A percentile compares a stretch with the other conserved stretches of the same genome.
Conservation (phyloP, 768 basidiomycete species). For the Collybiopsis confluens region DNA sequence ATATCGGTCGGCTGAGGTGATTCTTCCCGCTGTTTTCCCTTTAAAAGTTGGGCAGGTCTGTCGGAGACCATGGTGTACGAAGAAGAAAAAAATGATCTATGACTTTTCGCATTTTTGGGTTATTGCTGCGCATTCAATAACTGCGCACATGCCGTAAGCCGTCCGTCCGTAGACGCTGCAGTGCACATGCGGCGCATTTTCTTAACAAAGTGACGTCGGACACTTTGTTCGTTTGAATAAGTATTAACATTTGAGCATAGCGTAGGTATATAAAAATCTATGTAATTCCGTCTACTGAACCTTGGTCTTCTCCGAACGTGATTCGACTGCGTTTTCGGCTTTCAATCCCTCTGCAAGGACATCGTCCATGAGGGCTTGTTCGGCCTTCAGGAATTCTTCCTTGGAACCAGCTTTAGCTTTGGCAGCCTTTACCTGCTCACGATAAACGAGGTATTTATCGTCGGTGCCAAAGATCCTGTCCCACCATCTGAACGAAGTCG, state of each 20-base stretch:
- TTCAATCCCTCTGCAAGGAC: conserved; percentile 8
- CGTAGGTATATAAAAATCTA: too few species aligned
- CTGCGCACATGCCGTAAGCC: too few species aligned
- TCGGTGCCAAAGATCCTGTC: conserved; percentile 91
- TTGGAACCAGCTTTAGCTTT: conserved; percentile 30
- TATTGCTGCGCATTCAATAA: too few species aligned
- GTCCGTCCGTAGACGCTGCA: too few species aligned
- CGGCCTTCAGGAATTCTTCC: conserved; percentile 6
- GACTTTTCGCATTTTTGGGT: too few species aligned
- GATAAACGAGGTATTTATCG: conserved; percentile 80
- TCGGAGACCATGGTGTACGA: neutral
- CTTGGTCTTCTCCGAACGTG: neutral
- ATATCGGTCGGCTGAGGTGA: conserved; percentile 40
- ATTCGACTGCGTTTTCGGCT: conserved; percentile 5
- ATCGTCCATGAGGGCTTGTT: conserved; percentile 7
- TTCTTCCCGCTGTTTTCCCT: conserved; percentile 28
- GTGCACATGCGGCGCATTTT: too few species aligned
- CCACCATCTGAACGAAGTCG: conserved; percentile 93
- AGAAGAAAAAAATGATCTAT: neutral
- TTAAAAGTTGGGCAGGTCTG: conserved; percentile 27
- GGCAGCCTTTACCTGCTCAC: conserved; percentile 57
- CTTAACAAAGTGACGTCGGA: too few species aligned
- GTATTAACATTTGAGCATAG: too few species aligned
- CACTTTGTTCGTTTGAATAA: too few species aligned
- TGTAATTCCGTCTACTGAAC: neutral